Conservation (phyloP, 805 yeast species). For the Metschnikowia similis region DNA sequence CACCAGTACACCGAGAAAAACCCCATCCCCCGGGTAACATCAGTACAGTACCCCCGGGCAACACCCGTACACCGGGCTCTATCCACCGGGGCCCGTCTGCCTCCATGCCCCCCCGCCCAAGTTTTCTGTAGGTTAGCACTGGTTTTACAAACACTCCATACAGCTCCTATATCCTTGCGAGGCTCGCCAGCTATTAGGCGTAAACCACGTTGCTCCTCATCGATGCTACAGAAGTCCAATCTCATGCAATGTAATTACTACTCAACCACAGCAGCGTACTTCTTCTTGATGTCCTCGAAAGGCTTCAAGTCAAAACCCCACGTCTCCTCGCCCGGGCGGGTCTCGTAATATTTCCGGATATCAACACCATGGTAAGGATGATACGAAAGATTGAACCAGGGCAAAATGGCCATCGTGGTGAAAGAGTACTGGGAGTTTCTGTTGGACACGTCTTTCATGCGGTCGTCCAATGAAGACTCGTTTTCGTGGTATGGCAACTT, state of each 20-base stretch:
- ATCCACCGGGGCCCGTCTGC: too few relatives aligned
- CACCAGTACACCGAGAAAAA: background rate
- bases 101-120: too few relatives aligned
- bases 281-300: constrained; percentile 43
- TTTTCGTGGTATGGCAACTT: constrained; percentile 66
- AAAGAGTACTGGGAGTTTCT: constrained; percentile 74
- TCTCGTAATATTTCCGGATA: constrained; percentile 40
- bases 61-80: background rate
- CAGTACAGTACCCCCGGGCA: background rate
- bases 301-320: constrained; percentile 55
- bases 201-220: too few relatives aligned
- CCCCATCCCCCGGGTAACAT: background rate
- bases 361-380: constrained; percentile 84
- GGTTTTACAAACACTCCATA: too few relatives aligned
- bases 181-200: too few relatives aligned
- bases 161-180: too few relatives aligned
- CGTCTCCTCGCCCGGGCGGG: constrained; percentile 53
- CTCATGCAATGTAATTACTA: constrained; percentile 6
- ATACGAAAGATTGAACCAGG: constrained; percentile 77
- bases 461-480: constrained; percentile 49
- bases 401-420: constrained; percentile 55
- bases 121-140: too few relatives aligned
- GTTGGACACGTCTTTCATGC: constrained; percentile 70
- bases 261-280: constrained; percentile 18
- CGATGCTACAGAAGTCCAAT: background rate